A percentile compares a stretch with the other conserved stretches of the same genome.
Conservation (phyloP, 2,329 filamentous ascomycete genomes). For the Aureobasidium sp. region DNA sequence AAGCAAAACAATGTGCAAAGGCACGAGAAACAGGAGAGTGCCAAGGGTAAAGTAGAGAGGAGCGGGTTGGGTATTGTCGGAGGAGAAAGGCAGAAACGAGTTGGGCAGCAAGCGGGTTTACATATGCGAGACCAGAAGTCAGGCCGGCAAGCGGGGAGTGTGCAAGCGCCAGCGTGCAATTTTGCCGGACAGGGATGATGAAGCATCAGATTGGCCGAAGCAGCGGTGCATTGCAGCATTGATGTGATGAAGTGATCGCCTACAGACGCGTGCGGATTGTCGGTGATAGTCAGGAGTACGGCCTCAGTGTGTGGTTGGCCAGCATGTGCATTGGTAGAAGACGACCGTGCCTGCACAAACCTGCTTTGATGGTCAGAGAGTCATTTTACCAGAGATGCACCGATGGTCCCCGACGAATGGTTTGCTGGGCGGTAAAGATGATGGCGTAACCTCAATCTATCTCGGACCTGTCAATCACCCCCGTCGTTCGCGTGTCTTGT, state of each 20-base stretch:
- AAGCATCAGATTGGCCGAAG: constrained; percentile 10
- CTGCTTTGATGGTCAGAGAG: constrained; percentile 12
- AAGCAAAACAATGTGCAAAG: constrained; percentile 13
- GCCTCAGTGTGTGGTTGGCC: constrained; percentile 14
- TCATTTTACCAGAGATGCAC: constrained; percentile 12
- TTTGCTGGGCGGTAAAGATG: constrained; percentile 1
- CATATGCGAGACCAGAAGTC: constrained; percentile 11
- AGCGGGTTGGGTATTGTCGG: constrained; percentile 8
- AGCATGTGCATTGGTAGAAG: constrained; percentile 12
- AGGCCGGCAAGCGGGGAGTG: constrained; percentile 11
- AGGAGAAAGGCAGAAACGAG: constrained; percentile 1
- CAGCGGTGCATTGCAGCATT: neutral
- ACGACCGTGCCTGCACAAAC: constrained; percentile 14
- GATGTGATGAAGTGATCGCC: constrained; percentile 5
- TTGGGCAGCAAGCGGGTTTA: constrained; percentile 16
- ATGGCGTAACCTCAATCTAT: constrained; percentile 14
- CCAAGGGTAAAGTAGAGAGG: constrained; percentile 5
- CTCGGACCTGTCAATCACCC: constrained; percentile 11
- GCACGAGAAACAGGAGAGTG: constrained; percentile 3
- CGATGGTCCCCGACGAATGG: constrained; percentile 13
- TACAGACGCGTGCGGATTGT: constrained; percentile 14
- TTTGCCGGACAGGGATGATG: constrained; percentile 12
- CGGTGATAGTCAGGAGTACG: constrained; percentile 10
- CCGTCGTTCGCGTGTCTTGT: neutral
- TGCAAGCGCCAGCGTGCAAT: constrained; percentile 10